Evolutionary conservation across 306 rosid species (phyloP).

Genomic region (Heteromeles arbutifolia): DNA sequence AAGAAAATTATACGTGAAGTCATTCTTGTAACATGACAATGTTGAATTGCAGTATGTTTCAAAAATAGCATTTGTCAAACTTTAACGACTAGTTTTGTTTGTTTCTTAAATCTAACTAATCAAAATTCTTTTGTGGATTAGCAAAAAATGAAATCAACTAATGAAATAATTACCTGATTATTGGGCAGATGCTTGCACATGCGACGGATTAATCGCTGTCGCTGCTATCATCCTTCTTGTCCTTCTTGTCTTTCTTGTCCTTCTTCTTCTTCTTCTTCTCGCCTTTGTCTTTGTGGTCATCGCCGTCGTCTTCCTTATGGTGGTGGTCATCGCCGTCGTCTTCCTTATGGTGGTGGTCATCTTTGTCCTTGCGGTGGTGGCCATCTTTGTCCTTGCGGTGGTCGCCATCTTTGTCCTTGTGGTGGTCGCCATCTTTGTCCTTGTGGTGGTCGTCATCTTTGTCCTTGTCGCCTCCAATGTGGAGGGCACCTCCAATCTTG

Average conservation of each 20-base stretch:
- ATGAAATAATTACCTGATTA: background rate
- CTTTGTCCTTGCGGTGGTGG: background rate
- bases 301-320: background rate
- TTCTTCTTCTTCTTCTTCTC: background rate
- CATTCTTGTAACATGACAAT: too few relatives aligned
- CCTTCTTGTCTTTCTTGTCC: background rate
- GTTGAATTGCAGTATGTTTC: too few relatives aligned
- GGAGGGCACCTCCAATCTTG: constrained; percentile 16
- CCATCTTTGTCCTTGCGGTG: background rate
- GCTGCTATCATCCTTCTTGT: constrained; percentile 4
- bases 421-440: background rate
- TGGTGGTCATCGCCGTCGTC: background rate
- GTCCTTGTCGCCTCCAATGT: constrained; percentile 10
- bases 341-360: background rate
- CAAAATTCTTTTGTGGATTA: background rate
- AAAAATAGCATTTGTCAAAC: too few relatives aligned
- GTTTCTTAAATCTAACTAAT: background rate
- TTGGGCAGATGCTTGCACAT: background rate
- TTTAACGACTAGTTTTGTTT: too few relatives aligned
- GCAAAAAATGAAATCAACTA: too few relatives aligned
- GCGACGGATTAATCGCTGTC: constrained; percentile 1
- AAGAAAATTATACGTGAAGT: too few relatives aligned
- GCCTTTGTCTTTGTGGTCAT: background rate
- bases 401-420: background rate
- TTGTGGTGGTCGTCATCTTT: background rate